Conservation (phyloP, 2,329 filamentous ascomycete species). For the Venturia aucupariae region DNA sequence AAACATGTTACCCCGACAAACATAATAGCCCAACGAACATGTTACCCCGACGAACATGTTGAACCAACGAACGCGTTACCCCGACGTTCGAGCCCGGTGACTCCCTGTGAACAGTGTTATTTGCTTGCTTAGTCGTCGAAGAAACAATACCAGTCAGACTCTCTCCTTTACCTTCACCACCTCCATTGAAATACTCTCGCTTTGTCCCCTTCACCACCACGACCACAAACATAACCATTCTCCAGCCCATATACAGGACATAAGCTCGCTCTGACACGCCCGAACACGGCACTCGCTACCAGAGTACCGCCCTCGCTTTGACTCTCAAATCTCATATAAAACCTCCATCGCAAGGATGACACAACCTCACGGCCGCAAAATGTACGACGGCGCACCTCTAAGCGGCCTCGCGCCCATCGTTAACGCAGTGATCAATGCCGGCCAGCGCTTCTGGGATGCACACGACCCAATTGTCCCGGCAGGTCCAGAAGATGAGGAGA, state of each 20-base stretch:
- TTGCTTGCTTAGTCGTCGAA: background rate
- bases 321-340: background rate
- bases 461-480: background rate
- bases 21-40: no score
- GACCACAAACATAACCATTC: background rate
- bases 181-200: background rate
- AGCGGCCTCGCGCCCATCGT: background rate
- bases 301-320: background rate
- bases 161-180: background rate
- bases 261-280: background rate
- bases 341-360: background rate
- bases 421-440: background rate
- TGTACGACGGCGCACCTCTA: background rate
- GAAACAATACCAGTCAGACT: background rate
- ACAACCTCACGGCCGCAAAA: background rate
- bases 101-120: no score
- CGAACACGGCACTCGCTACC: background rate
- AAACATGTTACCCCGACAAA: no score
- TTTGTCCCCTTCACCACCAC: background rate
- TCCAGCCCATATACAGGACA: background rate
- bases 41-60: no score
- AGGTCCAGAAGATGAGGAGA: background rate
- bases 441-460: background rate
- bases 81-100: no score
- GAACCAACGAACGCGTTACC: no score